Conservation (phyloP, 768 basidiomycete genomes). For the Agrocybe pediades region DNA sequence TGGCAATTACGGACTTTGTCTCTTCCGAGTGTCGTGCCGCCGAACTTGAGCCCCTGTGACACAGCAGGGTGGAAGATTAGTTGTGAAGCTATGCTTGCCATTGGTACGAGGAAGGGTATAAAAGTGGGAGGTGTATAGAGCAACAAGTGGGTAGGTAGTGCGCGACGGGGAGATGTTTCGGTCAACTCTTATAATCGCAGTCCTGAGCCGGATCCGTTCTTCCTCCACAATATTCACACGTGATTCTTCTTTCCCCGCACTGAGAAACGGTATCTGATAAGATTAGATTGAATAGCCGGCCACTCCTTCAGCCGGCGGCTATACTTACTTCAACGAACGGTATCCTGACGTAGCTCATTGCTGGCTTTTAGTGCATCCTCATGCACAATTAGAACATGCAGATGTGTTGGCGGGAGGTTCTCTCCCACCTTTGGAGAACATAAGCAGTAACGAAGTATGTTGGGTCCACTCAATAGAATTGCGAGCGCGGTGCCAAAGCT, state of each 20-base stretch:
- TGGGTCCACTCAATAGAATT: no score
- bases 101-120: slow-evolving; percentile 18
- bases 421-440: no score
- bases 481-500: no score
- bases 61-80: slow-evolving; percentile 84
- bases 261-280: slow-evolving; percentile 4
- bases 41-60: slow-evolving; percentile 74
- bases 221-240: slow-evolving; percentile 20
- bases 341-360: no score
- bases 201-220: slow-evolving; percentile 11
- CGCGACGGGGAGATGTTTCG: neutral
- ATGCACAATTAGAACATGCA: no score
- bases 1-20: slow-evolving; percentile 71
- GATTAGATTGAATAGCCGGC: neutral
- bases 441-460: no score
- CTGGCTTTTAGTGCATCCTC: no score
- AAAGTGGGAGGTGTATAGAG: slow-evolving; percentile 2
- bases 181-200: neutral
- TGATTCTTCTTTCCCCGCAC: slow-evolving; percentile 14
- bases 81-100: slow-evolving; percentile 66
- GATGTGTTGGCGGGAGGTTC: no score
- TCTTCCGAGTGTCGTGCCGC: slow-evolving; percentile 80
- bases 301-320: no score
- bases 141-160: neutral
- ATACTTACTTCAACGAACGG: no score